These are phyloP conservation scores for Solanum lycopersicoides DNA, from an alignment of 257 asterid species.

Conservation along the genomic window DNA sequence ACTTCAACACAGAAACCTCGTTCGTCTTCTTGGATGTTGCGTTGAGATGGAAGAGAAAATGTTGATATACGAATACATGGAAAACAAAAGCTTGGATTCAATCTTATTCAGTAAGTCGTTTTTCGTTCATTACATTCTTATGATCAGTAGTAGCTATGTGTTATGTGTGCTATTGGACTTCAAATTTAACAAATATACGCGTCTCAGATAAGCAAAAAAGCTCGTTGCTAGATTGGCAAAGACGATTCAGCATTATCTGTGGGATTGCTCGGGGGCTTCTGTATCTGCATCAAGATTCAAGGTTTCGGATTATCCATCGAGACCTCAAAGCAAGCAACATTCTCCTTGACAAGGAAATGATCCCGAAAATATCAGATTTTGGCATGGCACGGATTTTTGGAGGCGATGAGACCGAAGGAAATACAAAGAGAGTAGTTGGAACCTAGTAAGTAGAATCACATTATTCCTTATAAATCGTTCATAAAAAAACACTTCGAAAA, in stretches of 20 bases:
- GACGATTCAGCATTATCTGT: slow-evolving; percentile 23
- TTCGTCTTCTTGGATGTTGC: slow-evolving; percentile 32
- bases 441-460: slow-evolving; percentile 28
- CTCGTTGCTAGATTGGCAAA: slow-evolving; percentile 21
- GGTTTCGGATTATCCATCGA: slow-evolving; percentile 40
- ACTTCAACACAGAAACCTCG: slow-evolving; percentile 39
- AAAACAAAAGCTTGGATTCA: slow-evolving; percentile 28
- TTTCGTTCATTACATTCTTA: not conserved
- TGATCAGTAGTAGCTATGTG: not conserved
- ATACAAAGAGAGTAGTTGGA: slow-evolving; percentile 34
- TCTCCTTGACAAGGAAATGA: slow-evolving; percentile 40
- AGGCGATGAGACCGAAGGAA: slow-evolving; percentile 31
- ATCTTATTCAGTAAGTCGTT: slow-evolving; percentile 25
- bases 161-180: not conserved
- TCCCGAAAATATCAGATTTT: slow-evolving; percentile 43
- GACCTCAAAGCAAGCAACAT: slow-evolving; percentile 43
- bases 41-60: slow-evolving; percentile 29
- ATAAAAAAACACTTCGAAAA: not conserved
- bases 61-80: slow-evolving; percentile 34
- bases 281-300: slow-evolving; percentile 39
- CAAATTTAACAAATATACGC: not conserved
- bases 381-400: slow-evolving; percentile 45
- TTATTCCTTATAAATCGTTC: not conserved
- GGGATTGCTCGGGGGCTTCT: slow-evolving; percentile 45
- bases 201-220: slow-evolving; percentile 14